phyloP scores from a whole-genome alignment of 306 rosid genomes.

The Sechiopsis laciniata region DNA sequence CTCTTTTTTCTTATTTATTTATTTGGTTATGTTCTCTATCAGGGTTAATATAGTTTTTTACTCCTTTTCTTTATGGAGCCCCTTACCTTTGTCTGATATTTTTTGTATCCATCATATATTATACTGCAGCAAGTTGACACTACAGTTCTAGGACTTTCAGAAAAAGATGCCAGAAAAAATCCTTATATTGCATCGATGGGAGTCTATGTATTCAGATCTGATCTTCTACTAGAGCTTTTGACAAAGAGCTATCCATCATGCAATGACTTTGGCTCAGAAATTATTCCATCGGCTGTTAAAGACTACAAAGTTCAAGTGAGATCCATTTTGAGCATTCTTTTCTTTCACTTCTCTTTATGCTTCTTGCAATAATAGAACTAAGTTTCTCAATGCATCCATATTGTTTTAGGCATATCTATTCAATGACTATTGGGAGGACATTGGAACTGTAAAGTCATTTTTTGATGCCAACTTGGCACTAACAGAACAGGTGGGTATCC shows the following conservation, averaged over 20 bases:
- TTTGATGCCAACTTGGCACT: conserved; percentile 88
- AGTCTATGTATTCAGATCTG: conserved; percentile 79
- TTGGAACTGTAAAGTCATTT: conserved; percentile 88
- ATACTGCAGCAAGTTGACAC: conserved; percentile 83
- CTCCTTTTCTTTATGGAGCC: neutral
- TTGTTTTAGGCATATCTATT: conserved; percentile 70
- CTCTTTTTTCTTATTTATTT: neutral
- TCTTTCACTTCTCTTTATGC: no score
- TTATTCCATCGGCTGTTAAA: conserved; percentile 81
- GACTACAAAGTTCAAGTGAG: conserved; percentile 87
- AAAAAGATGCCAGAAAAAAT: conserved; percentile 47
- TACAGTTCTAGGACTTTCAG: conserved; percentile 65
- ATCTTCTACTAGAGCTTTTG: conserved; percentile 63
- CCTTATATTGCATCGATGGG: conserved; percentile 99
- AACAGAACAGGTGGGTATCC: conserved; percentile 26
- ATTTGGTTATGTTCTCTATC: neutral
- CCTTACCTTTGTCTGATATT: conserved; percentile 1
- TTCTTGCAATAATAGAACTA: neutral
- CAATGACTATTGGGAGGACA: conserved; percentile 98
- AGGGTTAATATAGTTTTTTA: neutral
- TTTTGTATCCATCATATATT: neutral
- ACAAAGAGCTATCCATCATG: conserved; percentile 53
- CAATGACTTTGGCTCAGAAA: conserved; percentile 94
- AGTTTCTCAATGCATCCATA: neutral
- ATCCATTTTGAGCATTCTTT: neutral